Conservation (phyloP, 2,329 filamentous ascomycete genomes). For the Orbilia ellipsospora region DNA sequence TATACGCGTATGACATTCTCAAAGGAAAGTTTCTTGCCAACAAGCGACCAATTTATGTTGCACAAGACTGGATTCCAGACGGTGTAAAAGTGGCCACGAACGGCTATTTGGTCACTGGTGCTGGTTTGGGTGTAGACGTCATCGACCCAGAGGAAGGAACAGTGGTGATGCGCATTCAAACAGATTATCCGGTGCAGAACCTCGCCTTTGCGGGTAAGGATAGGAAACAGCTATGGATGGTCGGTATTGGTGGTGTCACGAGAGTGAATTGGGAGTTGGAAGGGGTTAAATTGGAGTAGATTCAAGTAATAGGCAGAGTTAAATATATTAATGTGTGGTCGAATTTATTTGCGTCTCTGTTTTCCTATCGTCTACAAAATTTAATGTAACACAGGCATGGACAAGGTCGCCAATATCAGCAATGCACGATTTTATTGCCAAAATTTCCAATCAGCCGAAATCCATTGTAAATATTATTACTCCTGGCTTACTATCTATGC, state of each 20-base stretch:
- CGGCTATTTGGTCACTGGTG: constrained; percentile 63
- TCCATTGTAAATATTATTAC: no score
- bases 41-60: constrained; percentile 63
- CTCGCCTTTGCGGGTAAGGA: constrained; percentile 64
- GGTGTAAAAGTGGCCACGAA: constrained; percentile 64
- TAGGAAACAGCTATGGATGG: constrained; percentile 63
- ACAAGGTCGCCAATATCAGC: no score
- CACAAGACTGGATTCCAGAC: constrained; percentile 63
- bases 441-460: no score
- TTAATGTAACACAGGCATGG: no score
- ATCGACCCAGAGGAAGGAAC: constrained; percentile 61
- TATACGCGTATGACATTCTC: constrained; percentile 64
- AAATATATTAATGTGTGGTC: constrained; percentile 9
- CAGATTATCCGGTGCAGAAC: constrained; percentile 65
- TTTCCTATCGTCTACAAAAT: no score
- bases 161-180: constrained; percentile 63
- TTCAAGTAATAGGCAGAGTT: constrained; percentile 11
- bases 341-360: not conserved
- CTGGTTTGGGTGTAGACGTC: constrained; percentile 61
- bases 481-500: no score
- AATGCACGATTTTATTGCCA: no score
- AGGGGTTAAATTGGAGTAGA: constrained; percentile 16
- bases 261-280: constrained; percentile 59
- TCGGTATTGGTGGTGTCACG: constrained; percentile 62
- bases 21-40: constrained; percentile 61